Evolutionary conservation across 1,139 yeast genomes (phyloP), one percentile per base, ranked within the genome.

Genomic region (Geotrichum aggregatum): DNA sequence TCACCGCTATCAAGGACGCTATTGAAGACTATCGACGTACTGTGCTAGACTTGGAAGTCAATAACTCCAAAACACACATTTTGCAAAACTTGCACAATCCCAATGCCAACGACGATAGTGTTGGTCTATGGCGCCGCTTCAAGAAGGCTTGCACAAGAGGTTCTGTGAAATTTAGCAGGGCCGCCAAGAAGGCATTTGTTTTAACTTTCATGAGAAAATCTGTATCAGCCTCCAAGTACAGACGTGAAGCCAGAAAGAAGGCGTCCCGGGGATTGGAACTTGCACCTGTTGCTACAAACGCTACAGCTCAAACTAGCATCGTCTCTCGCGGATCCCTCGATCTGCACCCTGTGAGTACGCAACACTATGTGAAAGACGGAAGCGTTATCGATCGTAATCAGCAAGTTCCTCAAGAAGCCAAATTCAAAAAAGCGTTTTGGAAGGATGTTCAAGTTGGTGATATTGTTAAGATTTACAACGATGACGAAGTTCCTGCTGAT

Each of bases 401-500:
- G 39, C 53, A 59, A 4, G 56, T 63, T 26, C 59, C 65, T 18
- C 69, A 69, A 14, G 57, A 64, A 1, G 74, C 77, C 4, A 73
- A 71, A 53, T 89, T 89, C 72, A 77, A 77, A 51, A 80, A 80
- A 57, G 79, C 79, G 53, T 81, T 76, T 62, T 92, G 98, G 98
- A 92, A 92, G 69, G 84, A 82, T 63, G 84, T 91, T 47, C 76
- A 76, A 55, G 96, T 91, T 41, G 98, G 98, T 58, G 97, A 92
- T 66, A 77, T 91, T 57, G 80, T 92, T 54, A 79, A 95, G 65
- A 77, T 92, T 19, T 80, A 87, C 62, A 83, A 84, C 54, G 86
- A 92, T 66, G 96, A 89, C 65, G 95, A 88, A 69, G 82, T 92
- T 11, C 98, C 98, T 2, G 97, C 97, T 14, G 98, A 92, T 72